Evolutionary conservation across 179 eudicot genomes (phyloP).

Genomic region (Drosera spatulata): DNA sequence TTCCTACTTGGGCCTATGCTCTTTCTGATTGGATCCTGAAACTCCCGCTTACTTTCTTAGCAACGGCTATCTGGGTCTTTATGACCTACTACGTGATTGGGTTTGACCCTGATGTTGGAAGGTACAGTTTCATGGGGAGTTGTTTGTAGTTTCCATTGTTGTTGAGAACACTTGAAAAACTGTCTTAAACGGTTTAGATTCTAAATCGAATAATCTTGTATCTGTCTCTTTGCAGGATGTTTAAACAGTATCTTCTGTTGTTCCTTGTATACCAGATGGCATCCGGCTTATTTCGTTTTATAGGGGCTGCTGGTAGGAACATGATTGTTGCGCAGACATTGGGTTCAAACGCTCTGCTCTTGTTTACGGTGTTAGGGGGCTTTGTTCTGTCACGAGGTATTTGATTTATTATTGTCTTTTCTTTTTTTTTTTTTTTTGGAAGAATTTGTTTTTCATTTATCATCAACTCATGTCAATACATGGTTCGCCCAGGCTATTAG

Average conservation of each 20-base stretch:
- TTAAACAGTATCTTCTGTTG: conserved; percentile 21
- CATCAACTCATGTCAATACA: too few species aligned
- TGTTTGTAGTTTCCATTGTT: too few species aligned
- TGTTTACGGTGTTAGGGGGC: conserved; percentile 15
- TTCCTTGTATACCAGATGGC: conserved; percentile 10
- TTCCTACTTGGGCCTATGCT: conserved; percentile 52
- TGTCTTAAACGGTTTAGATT: too few species aligned
- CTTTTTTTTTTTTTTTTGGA: too few species aligned
- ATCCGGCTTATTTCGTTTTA: conserved; percentile 13
- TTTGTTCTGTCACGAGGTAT: conserved; percentile 24
- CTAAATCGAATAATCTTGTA: too few species aligned
- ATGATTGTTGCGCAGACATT: conserved; percentile 19
- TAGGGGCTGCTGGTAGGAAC: conserved; percentile 14
- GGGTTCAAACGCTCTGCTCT: conserved; percentile 13
- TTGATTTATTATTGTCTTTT: too few species aligned
- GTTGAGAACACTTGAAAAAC: too few species aligned
- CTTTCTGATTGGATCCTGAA: conserved; percentile 51
- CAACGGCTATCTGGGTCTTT: conserved; percentile 30
- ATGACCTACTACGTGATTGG: conserved; percentile 52
- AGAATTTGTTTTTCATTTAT: too few species aligned
- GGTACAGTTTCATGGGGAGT: conserved; percentile 15
- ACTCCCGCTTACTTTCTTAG: conserved; percentile 36
- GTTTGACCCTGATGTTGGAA: conserved; percentile 39
- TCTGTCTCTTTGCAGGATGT: conserved; percentile 11
- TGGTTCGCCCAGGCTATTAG: too few species aligned